These are phyloP conservation scores for Pestalotiopsis sp. DNA, from an alignment of 2,329 filamentous ascomycete genomes.

Conservation along the genomic window DNA sequence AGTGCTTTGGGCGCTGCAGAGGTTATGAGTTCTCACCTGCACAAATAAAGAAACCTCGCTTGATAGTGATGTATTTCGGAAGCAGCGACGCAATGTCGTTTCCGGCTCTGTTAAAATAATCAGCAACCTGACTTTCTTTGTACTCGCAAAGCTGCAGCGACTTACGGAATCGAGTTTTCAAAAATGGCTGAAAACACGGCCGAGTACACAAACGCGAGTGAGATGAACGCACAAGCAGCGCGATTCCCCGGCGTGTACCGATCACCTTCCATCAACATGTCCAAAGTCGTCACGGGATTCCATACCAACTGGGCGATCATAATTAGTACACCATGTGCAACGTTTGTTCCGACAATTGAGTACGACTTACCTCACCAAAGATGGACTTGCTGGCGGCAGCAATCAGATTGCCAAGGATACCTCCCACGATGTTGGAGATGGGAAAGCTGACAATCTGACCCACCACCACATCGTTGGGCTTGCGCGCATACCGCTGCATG, in stretches of 20 bases:
- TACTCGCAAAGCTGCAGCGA: neutral
- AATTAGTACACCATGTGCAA: neutral
- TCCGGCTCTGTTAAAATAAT: conserved; percentile 26
- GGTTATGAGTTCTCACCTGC: neutral
- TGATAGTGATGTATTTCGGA: conserved; percentile 41
- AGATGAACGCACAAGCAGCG: conserved; percentile 42
- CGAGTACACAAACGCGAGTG: conserved; percentile 43
- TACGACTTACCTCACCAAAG: conserved; percentile 15
- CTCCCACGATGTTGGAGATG: conserved; percentile 38
- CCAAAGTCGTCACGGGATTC: conserved; percentile 33
- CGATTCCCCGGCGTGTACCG: conserved; percentile 36
- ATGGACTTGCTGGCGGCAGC: conserved; percentile 30
- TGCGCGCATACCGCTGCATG: conserved; percentile 44
- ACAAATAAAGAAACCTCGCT: conserved; percentile 39
- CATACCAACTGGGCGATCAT: conserved; percentile 18
- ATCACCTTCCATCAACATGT: conserved; percentile 34
- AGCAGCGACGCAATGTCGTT: conserved; percentile 39
- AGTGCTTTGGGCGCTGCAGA: neutral
- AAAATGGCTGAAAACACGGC: conserved; percentile 46
- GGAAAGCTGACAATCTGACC: conserved; percentile 45
- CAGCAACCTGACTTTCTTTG: neutral
- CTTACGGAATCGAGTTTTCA: conserved; percentile 39
- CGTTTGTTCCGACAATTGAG: neutral
- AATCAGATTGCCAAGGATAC: conserved; percentile 41
- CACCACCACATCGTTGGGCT: conserved; percentile 41